Evolutionary conservation across 805 yeast species (phyloP).

Genomic region (Candida awuae): DNA sequence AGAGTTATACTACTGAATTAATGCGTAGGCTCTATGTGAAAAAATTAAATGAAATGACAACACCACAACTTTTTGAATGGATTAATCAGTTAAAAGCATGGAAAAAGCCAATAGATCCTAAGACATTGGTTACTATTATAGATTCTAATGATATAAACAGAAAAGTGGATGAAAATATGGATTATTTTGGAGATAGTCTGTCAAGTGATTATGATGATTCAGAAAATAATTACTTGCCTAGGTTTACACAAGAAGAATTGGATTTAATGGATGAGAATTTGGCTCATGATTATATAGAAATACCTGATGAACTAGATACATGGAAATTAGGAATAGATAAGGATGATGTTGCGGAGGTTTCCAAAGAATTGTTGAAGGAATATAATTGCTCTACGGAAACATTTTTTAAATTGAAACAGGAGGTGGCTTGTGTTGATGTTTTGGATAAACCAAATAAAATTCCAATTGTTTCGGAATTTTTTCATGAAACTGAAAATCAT

Average conservation of each 20-base stretch:
- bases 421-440: no score
- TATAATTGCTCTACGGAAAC: background rate
- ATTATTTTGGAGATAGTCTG: slow-evolving; percentile 3
- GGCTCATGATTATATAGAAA: slow-evolving; percentile 1
- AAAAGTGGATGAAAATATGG: slow-evolving; percentile 2
- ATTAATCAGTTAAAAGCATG: background rate
- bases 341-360: slow-evolving; percentile 7
- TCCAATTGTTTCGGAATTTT: slow-evolving; percentile 13
- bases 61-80: slow-evolving; percentile 3
- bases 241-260: background rate
- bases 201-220: background rate
- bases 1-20: slow-evolving; percentile 1
- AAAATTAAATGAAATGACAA: slow-evolving; percentile 4
- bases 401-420: background rate
- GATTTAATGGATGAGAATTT: background rate
- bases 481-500: slow-evolving; percentile 17
- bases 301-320: slow-evolving; percentile 1
- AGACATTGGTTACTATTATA: slow-evolving; percentile 3
- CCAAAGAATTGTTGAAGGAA: slow-evolving; percentile 3
- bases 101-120: background rate
- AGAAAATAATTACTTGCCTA: slow-evolving; percentile 3
- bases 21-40: background rate
- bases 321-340: slow-evolving; percentile 3
- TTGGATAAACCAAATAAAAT: no score
- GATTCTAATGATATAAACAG: background rate